A percentile compares a stretch with the other conserved stretches of the same genome.
phyloP scores from a whole-genome alignment of 2,329 filamentous ascomycete species.

The Hypomyces perniciosus region DNA sequence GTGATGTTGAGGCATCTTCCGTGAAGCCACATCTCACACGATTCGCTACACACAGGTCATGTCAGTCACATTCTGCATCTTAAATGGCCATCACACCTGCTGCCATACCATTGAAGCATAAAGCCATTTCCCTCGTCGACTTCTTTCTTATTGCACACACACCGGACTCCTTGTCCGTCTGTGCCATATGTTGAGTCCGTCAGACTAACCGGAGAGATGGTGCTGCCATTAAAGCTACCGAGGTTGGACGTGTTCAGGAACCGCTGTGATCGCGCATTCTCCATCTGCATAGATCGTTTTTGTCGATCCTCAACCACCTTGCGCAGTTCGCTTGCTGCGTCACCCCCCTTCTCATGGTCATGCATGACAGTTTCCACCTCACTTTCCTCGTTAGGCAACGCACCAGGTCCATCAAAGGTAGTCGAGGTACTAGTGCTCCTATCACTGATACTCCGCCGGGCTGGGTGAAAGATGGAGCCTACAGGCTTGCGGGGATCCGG shows the following conservation, averaged over 20 bases:
- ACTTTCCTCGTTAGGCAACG: slow-evolving; percentile 43
- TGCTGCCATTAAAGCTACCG: slow-evolving; percentile 29
- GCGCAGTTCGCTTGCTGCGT: slow-evolving; percentile 55
- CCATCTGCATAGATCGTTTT: slow-evolving; percentile 32
- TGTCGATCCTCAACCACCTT: slow-evolving; percentile 51
- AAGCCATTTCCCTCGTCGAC: slow-evolving; percentile 45
- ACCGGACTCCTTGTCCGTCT: slow-evolving; percentile 44
- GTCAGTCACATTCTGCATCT: slow-evolving; percentile 1
- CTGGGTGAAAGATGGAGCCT: slow-evolving; percentile 41
- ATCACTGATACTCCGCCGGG: slow-evolving; percentile 44
- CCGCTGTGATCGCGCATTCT: slow-evolving; percentile 28
- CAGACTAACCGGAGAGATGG: slow-evolving; percentile 47
- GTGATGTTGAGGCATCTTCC: slow-evolving; percentile 57
- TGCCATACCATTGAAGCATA: slow-evolving; percentile 58
- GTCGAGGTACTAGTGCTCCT: slow-evolving; percentile 38
- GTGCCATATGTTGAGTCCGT: slow-evolving; percentile 41
- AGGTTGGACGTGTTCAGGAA: slow-evolving; percentile 25
- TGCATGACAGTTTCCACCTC: slow-evolving; percentile 55
- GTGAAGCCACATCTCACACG: slow-evolving; percentile 60
- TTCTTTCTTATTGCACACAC: slow-evolving; percentile 46
- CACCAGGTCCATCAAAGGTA: slow-evolving; percentile 31
- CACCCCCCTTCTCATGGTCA: slow-evolving; percentile 41
- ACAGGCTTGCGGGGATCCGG: slow-evolving; percentile 48
- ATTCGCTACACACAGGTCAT: slow-evolving; percentile 41
- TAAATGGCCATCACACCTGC: background rate